Evolutionary conservation across 345 rosid species (phyloP).

Genomic region (Leavenworthia alabamica): DNA sequence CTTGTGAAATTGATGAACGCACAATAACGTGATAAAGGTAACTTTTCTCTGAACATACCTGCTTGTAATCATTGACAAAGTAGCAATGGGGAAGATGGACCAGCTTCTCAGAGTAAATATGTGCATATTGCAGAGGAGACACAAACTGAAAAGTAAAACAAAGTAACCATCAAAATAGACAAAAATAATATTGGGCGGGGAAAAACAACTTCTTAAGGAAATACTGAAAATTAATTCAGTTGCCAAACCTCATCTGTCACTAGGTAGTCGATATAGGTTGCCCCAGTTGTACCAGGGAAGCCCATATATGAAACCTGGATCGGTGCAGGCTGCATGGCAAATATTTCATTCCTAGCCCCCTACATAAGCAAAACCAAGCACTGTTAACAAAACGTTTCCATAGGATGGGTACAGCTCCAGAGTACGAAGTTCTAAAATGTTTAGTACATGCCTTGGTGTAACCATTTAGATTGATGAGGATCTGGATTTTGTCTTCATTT

Average conservation of each 20-base stretch:
- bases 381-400: constrained; percentile 8
- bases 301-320: constrained; percentile 99
- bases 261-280: constrained; percentile 85
- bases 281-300: constrained; percentile 98
- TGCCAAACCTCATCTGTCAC: constrained; percentile 86
- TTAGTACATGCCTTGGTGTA: constrained; percentile 67
- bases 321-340: constrained; percentile 98
- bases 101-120: constrained; percentile 92
- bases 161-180: constrained; percentile 6
- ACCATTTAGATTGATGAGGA: constrained; percentile 90
- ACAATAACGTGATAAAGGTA: neutral
- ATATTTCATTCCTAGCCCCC: constrained; percentile 99
- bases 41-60: constrained; percentile 39
- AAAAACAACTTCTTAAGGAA: neutral
- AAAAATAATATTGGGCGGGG: neutral
- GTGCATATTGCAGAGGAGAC: constrained; percentile 65
- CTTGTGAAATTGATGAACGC: neutral
- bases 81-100: constrained; percentile 97
- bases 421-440: neutral
- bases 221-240: neutral
- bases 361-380: constrained; percentile 30
- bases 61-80: constrained; percentile 98
- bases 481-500: constrained; percentile 78
- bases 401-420: neutral
- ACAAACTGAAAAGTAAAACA: constrained; percentile 56